Evolutionary conservation across 148 eudicot species (phyloP).

Genomic region (Polygonum aviculare): DNA sequence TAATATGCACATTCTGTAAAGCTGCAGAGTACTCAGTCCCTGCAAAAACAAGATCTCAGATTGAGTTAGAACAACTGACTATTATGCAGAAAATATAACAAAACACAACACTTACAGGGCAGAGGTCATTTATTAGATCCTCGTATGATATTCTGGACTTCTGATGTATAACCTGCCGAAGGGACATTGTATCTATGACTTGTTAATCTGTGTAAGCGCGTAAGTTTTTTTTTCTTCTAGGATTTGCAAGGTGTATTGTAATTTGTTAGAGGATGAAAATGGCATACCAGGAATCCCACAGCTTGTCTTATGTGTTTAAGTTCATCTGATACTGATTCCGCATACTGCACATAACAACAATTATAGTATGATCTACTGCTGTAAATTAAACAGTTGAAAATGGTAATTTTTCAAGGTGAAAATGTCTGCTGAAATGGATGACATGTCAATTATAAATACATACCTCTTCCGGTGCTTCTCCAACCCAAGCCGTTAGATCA

Average conservation of each 20-base stretch:
- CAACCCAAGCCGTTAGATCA: conserved; percentile 68
- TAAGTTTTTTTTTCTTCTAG: not conserved
- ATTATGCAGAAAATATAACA: not conserved
- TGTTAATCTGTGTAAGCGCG: not conserved
- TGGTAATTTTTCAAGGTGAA: not conserved
- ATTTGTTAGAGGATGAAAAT: not conserved
- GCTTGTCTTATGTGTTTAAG: conserved; percentile 69
- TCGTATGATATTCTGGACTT: conserved; percentile 62
- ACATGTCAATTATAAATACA: not conserved
- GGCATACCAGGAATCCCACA: conserved; percentile 73
- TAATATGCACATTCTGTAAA: conserved; percentile 57
- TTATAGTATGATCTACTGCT: not conserved
- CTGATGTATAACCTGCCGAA: conserved; percentile 61
- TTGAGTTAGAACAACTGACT: not conserved
- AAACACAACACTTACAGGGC: conserved; percentile 58
- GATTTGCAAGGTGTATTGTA: not conserved
- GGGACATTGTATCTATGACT: not conserved
- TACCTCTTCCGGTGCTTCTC: conserved; percentile 68
- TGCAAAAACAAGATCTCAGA: conserved; percentile 19
- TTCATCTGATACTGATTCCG: conserved; percentile 84
- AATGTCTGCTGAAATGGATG: not conserved
- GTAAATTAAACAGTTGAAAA: too few species aligned
- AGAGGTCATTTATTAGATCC: conserved; percentile 60
- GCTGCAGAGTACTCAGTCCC: conserved; percentile 59
- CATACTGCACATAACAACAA: conserved; percentile 38